These are phyloP conservation scores for Colletotrichum aenigma DNA, from an alignment of 2,329 filamentous ascomycete genomes.

Conservation along the genomic window DNA sequence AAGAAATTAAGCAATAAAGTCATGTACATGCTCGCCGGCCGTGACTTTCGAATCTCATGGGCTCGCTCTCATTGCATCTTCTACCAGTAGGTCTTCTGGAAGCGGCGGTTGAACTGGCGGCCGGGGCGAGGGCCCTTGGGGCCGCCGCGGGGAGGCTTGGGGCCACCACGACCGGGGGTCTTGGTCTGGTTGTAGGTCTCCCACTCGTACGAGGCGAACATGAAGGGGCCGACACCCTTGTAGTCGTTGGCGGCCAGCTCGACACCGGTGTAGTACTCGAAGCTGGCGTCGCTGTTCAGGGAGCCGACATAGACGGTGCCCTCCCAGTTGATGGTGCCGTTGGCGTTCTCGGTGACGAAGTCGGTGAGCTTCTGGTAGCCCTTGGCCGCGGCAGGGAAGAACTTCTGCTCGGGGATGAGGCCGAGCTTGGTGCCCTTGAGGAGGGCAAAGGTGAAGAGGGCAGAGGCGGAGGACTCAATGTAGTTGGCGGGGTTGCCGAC, in stretches of 20 bases:
- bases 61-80: not conserved
- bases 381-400: slow-evolving; percentile 34
- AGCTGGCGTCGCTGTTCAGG: slow-evolving; percentile 52
- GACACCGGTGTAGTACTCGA: slow-evolving; percentile 34
- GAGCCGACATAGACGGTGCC: slow-evolving; percentile 59
- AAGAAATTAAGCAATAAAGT: slow-evolving; percentile 9
- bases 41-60: not conserved
- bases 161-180: not conserved
- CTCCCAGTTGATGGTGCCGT: slow-evolving; percentile 54
- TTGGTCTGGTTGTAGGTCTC: slow-evolving; percentile 21
- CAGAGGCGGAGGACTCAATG: slow-evolving; percentile 62
- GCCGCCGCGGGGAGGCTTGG: not conserved
- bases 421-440: slow-evolving; percentile 30
- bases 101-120: slow-evolving; percentile 13
- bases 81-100: not conserved
- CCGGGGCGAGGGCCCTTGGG: not conserved
- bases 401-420: slow-evolving; percentile 42
- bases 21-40: slow-evolving; percentile 6
- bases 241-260: slow-evolving; percentile 20
- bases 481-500: slow-evolving; percentile 58
- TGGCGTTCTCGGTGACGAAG: slow-evolving; percentile 50
- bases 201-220: slow-evolving; percentile 25
- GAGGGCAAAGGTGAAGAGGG: slow-evolving; percentile 61
- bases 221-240: slow-evolving; percentile 24
- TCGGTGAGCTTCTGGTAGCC: slow-evolving; percentile 43